Evolutionary conservation across 1,284 basidiomycete genomes (phyloP).

Genomic region (Rhodotorula sp.): DNA sequence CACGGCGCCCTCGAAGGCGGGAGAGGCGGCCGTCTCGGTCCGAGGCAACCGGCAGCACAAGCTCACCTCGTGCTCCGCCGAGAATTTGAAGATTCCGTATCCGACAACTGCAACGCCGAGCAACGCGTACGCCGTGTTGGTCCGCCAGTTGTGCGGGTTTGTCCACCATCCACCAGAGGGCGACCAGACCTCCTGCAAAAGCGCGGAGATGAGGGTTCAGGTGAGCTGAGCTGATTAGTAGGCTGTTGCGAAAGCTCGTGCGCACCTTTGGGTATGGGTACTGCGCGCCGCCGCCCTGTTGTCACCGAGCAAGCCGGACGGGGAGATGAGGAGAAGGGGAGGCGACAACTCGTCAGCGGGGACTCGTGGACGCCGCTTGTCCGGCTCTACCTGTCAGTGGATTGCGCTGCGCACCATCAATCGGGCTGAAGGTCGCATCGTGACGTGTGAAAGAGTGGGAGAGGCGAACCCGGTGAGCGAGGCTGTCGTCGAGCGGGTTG

Average conservation of each 20-base stretch:
- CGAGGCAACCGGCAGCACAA: background rate
- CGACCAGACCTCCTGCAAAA: conserved; percentile 56
- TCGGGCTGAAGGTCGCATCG: conserved; percentile 31
- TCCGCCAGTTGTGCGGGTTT: conserved; percentile 57
- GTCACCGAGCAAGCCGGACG: background rate
- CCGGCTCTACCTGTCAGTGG: no score
- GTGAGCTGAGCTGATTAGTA: background rate
- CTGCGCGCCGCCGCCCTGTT: conserved; percentile 51
- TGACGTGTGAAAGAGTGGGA: background rate
- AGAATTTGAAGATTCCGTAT: conserved; percentile 55
- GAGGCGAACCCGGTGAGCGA: background rate
- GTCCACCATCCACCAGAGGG: conserved; percentile 60
- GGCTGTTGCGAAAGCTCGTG: background rate
- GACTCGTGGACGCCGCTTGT: background rate
- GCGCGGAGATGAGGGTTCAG: background rate
- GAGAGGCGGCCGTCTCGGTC: background rate
- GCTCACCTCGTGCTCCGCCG: conserved; percentile 56
- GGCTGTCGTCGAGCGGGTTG: background rate
- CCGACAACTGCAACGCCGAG: conserved; percentile 53
- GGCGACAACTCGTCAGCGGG: background rate
- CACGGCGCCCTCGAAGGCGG: background rate
- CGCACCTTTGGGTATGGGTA: conserved; percentile 57
- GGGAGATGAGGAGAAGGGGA: background rate
- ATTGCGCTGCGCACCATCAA: conserved; percentile 5
- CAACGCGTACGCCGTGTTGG: conserved; percentile 55